Base-by-base conservation (phyloP, 192 early-diverging fungal genomes). In the Backusella westeae region DNA sequence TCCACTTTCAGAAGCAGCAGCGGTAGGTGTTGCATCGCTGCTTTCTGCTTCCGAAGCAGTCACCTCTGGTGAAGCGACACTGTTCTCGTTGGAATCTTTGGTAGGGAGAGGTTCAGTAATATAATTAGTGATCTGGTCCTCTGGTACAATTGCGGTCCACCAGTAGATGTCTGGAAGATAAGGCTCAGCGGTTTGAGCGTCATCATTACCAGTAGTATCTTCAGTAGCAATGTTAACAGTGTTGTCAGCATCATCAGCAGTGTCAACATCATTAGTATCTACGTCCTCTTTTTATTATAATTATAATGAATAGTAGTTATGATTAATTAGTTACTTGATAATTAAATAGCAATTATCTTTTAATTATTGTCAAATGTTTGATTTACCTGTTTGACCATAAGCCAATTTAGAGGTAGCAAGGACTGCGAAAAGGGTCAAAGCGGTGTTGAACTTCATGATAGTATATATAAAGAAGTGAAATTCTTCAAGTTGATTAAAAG, bases 91-190 rank as follows among this genome's bases (percentile, higher is more conserved):
- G 39, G 70, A 44, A 7, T 41, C 41, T 15, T 35, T 36, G 19
- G 67, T 68, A 36, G 67, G 35, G 19, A 68, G 6, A 49, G 70
- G 42, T 14, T 44, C 70, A 71, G 23, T 71, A 19, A 71, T 46
- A 49, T 71, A 71, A 26, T 71, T 44, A 12, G 39, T 32, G 23
- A 71, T 26, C 12, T 71, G 36, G 14, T 71, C 70, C 6, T n/a
- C 42, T 1, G 70, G 35, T 46, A 71, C 35, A 49, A 71, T 36
- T 32, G 70, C 29, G 15, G 41, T 71, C 70, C 70, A 71, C 70
- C 70, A 71, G 42, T 71, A 71, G 23, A 71, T 71, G 42, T 71
- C 42, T 19, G 70, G 67, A 8, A 68, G 29, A 44, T 46, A 39
- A 49, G 70, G n/a, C 23, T 36, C 41, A 41, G 15, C 17, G n/a